Conservation (phyloP, 257 asterid species). For the Solanum clarkiae region DNA sequence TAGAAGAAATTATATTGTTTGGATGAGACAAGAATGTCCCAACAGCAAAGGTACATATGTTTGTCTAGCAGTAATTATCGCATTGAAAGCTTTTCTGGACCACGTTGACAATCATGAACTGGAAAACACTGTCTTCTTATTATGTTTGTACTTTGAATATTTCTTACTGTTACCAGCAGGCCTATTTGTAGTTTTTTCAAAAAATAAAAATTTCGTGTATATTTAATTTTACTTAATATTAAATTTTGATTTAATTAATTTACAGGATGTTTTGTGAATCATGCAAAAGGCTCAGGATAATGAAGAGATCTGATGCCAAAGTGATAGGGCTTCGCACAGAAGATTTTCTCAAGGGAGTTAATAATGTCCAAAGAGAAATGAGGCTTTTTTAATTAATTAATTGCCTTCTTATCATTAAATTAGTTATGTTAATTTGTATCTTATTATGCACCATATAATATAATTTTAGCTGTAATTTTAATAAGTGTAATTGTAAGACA, state of each 20-base stretch:
- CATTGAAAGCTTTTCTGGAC: conserved; percentile 3
- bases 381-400: background rate
- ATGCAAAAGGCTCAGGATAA: conserved; percentile 67
- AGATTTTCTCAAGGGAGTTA: conserved; percentile 33
- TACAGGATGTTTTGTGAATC: conserved; percentile 70
- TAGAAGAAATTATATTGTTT: conserved; percentile 1
- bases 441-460: background rate
- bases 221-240: background rate
- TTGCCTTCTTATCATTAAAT: background rate
- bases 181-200: background rate
- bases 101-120: background rate
- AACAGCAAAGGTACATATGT: background rate
- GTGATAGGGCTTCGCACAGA: conserved; percentile 36
- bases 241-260: background rate
- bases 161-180: background rate
- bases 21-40: conserved; percentile 4
- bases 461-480: background rate
- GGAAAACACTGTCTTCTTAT: background rate
- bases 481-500: background rate
- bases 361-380: conserved; percentile 18
- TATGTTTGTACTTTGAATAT: background rate
- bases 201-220: too few relatives aligned
- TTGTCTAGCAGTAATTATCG: conserved; percentile 16
- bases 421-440: background rate
- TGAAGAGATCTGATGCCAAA: conserved; percentile 59